A percentile compares a stretch with the other conserved stretches of the same genome.
phyloP scores from a whole-genome alignment of 163 green algal species.

The Scenedesmus sp. region DNA sequence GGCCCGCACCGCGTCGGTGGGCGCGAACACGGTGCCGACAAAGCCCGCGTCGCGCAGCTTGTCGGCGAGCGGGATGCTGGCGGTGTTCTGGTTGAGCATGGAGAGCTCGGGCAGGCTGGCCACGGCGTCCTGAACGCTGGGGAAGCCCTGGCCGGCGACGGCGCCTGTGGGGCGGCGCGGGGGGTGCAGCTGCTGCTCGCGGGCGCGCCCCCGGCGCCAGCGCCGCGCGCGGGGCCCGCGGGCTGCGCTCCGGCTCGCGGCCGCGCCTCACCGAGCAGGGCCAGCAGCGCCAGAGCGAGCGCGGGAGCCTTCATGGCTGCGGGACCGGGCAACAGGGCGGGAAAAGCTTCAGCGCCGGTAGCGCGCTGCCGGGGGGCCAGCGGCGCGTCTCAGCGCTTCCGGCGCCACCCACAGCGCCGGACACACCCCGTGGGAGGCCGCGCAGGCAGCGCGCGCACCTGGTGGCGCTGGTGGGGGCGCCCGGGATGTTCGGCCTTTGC shows the following conservation, averaged over 20 bases:
- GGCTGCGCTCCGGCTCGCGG: too few species aligned
- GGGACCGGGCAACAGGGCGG: not conserved
- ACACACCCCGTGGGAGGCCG: too few species aligned
- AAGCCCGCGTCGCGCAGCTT: constrained; percentile 48
- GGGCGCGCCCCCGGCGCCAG: too few species aligned
- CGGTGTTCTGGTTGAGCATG: constrained; percentile 11
- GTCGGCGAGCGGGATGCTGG: constrained; percentile 22
- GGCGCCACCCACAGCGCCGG: too few species aligned
- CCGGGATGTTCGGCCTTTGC: too few species aligned
- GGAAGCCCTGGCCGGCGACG: not conserved
- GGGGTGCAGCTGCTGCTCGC: too few species aligned
- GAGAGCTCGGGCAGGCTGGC: constrained; percentile 38
- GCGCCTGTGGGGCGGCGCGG: not conserved
- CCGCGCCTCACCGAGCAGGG: constrained; percentile 18
- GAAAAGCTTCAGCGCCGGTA: too few species aligned
- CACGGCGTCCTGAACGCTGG: constrained; percentile 22
- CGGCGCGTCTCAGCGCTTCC: too few species aligned
- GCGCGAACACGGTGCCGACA: constrained; percentile 62
- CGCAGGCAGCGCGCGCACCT: too few species aligned
- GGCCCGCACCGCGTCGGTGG: constrained; percentile 63
- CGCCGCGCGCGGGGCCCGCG: too few species aligned
- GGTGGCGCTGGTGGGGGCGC: too few species aligned
- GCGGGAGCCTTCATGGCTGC: not conserved
- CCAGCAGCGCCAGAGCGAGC: constrained; percentile 2
- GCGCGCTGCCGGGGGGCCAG: too few species aligned